These are phyloP conservation scores for Murraya koenigii DNA, from an alignment of 345 rosid genomes.

Conservation along the genomic window DNA sequence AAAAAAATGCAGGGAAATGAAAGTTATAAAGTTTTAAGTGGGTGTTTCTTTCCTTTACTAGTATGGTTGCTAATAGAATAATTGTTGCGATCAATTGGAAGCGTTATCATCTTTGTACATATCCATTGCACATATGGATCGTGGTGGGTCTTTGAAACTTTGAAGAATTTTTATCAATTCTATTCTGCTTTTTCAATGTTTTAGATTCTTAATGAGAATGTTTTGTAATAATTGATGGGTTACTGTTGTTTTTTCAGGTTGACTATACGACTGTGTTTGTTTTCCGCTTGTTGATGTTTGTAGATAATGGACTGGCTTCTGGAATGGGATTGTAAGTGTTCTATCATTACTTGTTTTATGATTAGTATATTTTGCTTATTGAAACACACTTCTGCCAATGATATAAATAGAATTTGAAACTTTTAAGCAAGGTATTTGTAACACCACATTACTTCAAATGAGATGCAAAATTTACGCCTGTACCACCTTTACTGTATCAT, in stretches of 20 bases:
- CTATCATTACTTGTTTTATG: background rate
- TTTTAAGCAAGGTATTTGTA: background rate
- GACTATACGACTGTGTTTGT: conserved; percentile 86
- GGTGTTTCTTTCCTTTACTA: conserved; percentile 36
- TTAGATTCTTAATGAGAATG: background rate
- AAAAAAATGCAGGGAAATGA: background rate
- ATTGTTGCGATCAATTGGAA: conserved; percentile 91
- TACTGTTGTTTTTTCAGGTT: conserved; percentile 53
- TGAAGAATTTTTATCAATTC: background rate
- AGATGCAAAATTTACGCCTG: background rate
- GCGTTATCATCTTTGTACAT: conserved; percentile 64
- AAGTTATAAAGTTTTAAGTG: background rate
- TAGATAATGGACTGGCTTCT: conserved; percentile 90
- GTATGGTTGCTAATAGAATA: conserved; percentile 41
- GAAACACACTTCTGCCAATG: background rate
- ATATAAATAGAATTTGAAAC: background rate
- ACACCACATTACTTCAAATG: background rate
- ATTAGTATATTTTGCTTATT: background rate
- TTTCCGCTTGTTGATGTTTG: conserved; percentile 91
- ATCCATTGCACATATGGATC: conserved; percentile 98
- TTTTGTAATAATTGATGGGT: conserved; percentile 7
- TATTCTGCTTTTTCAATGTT: background rate
- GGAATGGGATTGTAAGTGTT: conserved; percentile 96
- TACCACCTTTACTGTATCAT: background rate
- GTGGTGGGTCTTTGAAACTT: conserved; percentile 56